Evolutionary conservation across 2,329 filamentous ascomycete species (phyloP), one percentile per base, ranked within the genome.

Genomic region (Aspergillus sp.): DNA sequence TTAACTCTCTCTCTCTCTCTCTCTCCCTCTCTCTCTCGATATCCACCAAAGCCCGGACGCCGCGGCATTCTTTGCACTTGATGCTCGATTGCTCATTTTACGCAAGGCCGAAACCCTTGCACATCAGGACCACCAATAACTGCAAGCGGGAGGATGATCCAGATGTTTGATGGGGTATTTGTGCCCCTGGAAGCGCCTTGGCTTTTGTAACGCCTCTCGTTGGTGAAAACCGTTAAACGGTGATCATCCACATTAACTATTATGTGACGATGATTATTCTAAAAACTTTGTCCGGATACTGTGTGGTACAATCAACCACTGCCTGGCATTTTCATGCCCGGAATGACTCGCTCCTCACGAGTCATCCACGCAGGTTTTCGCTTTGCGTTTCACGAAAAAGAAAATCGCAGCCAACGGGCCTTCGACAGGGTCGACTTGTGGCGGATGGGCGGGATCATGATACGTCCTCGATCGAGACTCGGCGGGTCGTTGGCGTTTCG

Each of bases 401-500:
- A 9, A 17, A 30, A 33, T 7, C 44, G 12, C 27, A 40, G 41
- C 41, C 27, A 30, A 11, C 27, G 27, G 27, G 9, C 27, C 27
- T 30, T 30, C 4, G 9, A 11, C 27, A 30, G 27, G 27, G 27
- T 15, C 27, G 20, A 41, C 54, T 58, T 46, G 55, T 57, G 55
- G 55, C 55, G 37, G 49, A 27, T 39, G 37, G 20, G 19, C 13
- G 45, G 53, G 12, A 19, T 39, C 19, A 45, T 50, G 50, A 57
- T 57, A 57, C 50, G 50, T 42, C 19, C 30, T 37, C 17, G 33
- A n/a, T 22, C 12, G 47, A 27, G 24, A 24, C 30, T 17, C 24
- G 51, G 56, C 56, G 56, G 56, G 50, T 54, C 51, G 41, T 46
- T 50, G 45, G 46, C 40, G 51, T 33, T 46, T 50, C 40, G 46